Evolutionary conservation across 495 filamentous ascomycete species (phyloP).

Genomic region (Bathelium albidoporum): DNA sequence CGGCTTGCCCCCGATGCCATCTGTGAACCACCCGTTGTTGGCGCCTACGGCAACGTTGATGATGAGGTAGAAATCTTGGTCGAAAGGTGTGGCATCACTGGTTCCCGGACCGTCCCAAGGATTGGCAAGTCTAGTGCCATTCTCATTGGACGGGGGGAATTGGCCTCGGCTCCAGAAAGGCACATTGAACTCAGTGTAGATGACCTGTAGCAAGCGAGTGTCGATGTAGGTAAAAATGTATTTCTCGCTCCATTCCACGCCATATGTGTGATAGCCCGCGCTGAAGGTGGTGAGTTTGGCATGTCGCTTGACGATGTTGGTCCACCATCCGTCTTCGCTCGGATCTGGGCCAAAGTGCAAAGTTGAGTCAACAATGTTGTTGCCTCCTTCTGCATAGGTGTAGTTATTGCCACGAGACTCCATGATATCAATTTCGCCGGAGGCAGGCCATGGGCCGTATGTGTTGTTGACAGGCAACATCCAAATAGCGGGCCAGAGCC

Average conservation of each 20-base stretch:
- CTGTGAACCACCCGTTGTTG: conserved; percentile 78
- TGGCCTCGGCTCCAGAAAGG: conserved; percentile 63
- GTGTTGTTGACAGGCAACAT: conserved; percentile 66
- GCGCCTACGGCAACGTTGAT: conserved; percentile 73
- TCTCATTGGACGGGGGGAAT: conserved; percentile 57
- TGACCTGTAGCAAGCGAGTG: conserved; percentile 64
- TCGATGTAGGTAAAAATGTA: conserved; percentile 84
- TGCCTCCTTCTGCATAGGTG: conserved; percentile 62
- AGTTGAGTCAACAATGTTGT: conserved; percentile 70
- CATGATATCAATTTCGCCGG: conserved; percentile 78
- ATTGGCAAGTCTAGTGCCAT: conserved; percentile 58
- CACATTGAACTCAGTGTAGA: conserved; percentile 66
- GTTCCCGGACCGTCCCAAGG: conserved; percentile 57
- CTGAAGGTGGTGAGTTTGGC: conserved; percentile 70
- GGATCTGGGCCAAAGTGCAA: conserved; percentile 69
- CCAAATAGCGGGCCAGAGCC: conserved; percentile 90
- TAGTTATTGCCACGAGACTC: conserved; percentile 75
- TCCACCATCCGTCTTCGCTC: conserved; percentile 60
- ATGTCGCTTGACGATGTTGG: conserved; percentile 61
- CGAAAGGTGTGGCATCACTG: conserved; percentile 57
- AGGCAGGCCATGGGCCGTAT: conserved; percentile 69
- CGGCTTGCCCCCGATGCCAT: conserved; percentile 59
- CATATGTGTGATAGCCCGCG: conserved; percentile 59
- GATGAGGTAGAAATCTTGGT: conserved; percentile 72
- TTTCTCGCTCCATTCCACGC: conserved; percentile 78